These are phyloP conservation scores for Colletotrichum costaricense DNA, from an alignment of 2,329 filamentous ascomycete genomes.

Conservation along the genomic window DNA sequence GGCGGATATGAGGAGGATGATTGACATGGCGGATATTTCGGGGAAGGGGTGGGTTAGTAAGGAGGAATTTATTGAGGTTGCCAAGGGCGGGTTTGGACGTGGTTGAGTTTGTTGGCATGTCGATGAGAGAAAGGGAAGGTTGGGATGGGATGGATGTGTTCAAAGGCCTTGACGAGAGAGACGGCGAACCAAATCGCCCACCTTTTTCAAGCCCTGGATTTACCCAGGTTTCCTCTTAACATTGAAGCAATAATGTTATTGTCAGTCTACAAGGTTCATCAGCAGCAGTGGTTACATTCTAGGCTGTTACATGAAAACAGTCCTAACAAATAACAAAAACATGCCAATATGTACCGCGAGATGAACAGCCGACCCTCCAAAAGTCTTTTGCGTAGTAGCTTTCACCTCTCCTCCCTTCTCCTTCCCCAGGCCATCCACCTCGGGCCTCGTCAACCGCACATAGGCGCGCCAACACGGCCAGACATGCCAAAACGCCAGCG, in stretches of 20 bases:
- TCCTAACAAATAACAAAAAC: slow-evolving; percentile 47
- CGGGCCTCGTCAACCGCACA: slow-evolving; percentile 43
- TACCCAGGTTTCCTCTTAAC: not conserved
- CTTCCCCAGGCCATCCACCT: slow-evolving; percentile 16
- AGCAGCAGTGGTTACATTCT: not conserved
- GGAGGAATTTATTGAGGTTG: slow-evolving; percentile 76
- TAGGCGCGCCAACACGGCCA: slow-evolving; percentile 60
- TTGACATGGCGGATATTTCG: slow-evolving; percentile 96
- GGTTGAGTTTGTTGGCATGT: not conserved
- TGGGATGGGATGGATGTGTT: not conserved
- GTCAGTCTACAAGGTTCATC: not conserved
- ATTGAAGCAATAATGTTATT: not conserved
- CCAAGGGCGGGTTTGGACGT: slow-evolving; percentile 31
- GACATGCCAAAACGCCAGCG: slow-evolving; percentile 60
- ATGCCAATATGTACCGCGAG: slow-evolving; percentile 54
- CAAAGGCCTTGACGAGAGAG: not conserved
- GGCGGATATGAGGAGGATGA: slow-evolving; percentile 93
- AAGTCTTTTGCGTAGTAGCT: slow-evolving; percentile 38
- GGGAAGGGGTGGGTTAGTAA: slow-evolving; percentile 84
- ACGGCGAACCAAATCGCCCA: not conserved
- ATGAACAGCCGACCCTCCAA: slow-evolving; percentile 61
- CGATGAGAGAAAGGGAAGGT: not conserved
- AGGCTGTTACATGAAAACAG: slow-evolving; percentile 29
- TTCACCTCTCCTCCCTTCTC: not conserved
- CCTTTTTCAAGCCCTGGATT: not conserved